These are phyloP conservation scores for Oidium heveae DNA, from an alignment of 2,329 filamentous ascomycete genomes.

Conservation along the genomic window DNA sequence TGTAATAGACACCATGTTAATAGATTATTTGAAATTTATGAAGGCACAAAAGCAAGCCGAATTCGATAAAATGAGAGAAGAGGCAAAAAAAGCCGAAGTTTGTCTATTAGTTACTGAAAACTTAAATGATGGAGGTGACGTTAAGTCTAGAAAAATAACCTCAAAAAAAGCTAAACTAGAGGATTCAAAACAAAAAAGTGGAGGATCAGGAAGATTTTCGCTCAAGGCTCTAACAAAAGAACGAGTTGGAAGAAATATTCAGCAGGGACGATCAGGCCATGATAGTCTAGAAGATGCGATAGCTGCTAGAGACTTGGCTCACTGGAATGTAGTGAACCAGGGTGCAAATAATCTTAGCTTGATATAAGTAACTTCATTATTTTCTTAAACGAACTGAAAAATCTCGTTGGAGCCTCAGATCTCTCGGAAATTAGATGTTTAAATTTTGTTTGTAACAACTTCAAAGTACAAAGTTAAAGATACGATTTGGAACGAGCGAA, in stretches of 20 bases:
- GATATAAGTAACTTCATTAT: no score
- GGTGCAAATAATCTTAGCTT: no score
- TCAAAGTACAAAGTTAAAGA: no score
- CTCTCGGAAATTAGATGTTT: no score
- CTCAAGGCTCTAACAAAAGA: slow-evolving; percentile 2
- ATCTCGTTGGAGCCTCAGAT: no score
- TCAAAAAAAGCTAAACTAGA: neutral
- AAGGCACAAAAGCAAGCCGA: neutral
- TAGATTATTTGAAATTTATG: neutral
- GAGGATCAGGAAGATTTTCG: slow-evolving; percentile 1
- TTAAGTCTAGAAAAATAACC: neutral
- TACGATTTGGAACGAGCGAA: no score
- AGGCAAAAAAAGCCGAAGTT: neutral
- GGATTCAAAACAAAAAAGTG: slow-evolving; percentile 1
- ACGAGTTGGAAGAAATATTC: slow-evolving; percentile 2
- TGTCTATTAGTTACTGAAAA: neutral
- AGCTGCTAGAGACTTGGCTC: slow-evolving; percentile 3
- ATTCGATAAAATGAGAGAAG: neutral
- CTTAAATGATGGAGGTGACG: neutral
- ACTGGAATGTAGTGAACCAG: slow-evolving; percentile 3
- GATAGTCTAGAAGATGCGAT: slow-evolving; percentile 3
- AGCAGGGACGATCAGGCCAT: slow-evolving; percentile 1
- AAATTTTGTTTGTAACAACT: no score
- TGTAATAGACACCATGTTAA: slow-evolving; percentile 19
- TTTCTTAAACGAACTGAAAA: no score